Evolutionary conservation across 2,329 filamentous ascomycete species (phyloP).

Genomic region (Akanthomyces uredinophilus): DNA sequence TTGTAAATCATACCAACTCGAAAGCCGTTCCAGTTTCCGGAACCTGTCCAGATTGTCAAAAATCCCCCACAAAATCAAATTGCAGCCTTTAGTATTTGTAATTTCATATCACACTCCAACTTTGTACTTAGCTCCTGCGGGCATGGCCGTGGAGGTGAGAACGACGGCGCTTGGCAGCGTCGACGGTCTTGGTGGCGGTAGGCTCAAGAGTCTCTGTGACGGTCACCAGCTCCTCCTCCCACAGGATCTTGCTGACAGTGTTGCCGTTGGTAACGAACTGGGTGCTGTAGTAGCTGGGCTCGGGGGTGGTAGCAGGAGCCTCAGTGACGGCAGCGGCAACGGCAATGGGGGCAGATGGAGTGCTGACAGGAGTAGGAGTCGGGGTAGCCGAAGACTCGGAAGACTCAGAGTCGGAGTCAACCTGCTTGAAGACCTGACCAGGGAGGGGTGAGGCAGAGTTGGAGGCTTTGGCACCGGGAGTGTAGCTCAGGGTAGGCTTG

Average conservation of each 20-base stretch:
- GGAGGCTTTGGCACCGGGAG: slow-evolving; percentile 30
- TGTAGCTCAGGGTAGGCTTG: slow-evolving; percentile 31
- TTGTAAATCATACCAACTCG: slow-evolving; percentile 29
- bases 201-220: slow-evolving; percentile 41
- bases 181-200: slow-evolving; percentile 31
- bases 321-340: slow-evolving; percentile 24
- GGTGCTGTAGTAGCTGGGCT: slow-evolving; percentile 40
- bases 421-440: slow-evolving; percentile 40
- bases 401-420: slow-evolving; percentile 14
- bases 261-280: slow-evolving; percentile 47
- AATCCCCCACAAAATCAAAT: slow-evolving; percentile 17
- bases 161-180: slow-evolving; percentile 27
- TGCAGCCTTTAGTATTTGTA: slow-evolving; percentile 18
- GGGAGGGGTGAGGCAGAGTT: slow-evolving; percentile 32
- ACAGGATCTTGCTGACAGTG: slow-evolving; percentile 51
- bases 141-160: slow-evolving; percentile 34
- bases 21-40: slow-evolving; percentile 26
- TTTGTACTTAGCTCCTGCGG: slow-evolving; percentile 22
- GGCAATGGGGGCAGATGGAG: slow-evolving; percentile 14
- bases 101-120: not conserved
- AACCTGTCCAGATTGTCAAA: slow-evolving; percentile 32
- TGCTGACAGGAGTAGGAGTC: slow-evolving; percentile 16
- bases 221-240: slow-evolving; percentile 51
- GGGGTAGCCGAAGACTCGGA: slow-evolving; percentile 4
- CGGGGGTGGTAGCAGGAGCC: slow-evolving; percentile 25